phyloP scores from a whole-genome alignment of 441 rosid genomes.

The Arabidopsis lyrata region DNA sequence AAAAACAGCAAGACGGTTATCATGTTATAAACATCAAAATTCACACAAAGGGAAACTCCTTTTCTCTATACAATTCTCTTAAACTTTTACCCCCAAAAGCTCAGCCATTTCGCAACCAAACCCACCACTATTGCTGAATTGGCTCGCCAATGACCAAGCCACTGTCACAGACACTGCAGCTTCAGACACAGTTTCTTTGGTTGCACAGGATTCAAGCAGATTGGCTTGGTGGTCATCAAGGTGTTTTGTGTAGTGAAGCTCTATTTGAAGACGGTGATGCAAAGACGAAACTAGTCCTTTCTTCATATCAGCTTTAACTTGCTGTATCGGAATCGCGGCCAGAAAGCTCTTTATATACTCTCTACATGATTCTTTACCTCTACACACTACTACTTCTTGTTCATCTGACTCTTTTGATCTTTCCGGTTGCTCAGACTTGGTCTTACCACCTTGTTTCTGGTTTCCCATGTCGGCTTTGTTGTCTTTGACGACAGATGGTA shows the following conservation, averaged over 20 bases:
- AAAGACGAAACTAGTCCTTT: conserved; percentile 74
- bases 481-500: conserved; percentile 40
- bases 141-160: conserved; percentile 34
- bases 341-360: conserved; percentile 92
- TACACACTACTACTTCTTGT: conserved; percentile 57
- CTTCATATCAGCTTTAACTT: conserved; percentile 80
- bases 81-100: conserved; percentile 34
- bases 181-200: conserved; percentile 29
- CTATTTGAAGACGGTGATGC: conserved; percentile 87
- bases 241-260: conserved; percentile 73
- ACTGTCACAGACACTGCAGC: conserved; percentile 31
- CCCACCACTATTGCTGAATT: conserved; percentile 40
- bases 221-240: conserved; percentile 19
- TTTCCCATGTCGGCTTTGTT: conserved; percentile 46
- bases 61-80: conserved; percentile 37
- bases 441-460: conserved; percentile 46
- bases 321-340: conserved; percentile 88
- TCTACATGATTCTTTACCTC: conserved; percentile 87
- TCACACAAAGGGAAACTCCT: conserved; percentile 13
- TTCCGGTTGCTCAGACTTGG: conserved; percentile 32
- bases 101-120: conserved; percentile 40
- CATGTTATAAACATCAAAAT: conserved; percentile 28
- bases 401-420: conserved; percentile 38
- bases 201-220: conserved; percentile 37
- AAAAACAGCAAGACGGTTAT: background rate